A percentile compares a stretch with the other conserved stretches of the same genome.
Conservation (phyloP, 1,284 basidiomycete species). For the Tilletia setariae region DNA sequence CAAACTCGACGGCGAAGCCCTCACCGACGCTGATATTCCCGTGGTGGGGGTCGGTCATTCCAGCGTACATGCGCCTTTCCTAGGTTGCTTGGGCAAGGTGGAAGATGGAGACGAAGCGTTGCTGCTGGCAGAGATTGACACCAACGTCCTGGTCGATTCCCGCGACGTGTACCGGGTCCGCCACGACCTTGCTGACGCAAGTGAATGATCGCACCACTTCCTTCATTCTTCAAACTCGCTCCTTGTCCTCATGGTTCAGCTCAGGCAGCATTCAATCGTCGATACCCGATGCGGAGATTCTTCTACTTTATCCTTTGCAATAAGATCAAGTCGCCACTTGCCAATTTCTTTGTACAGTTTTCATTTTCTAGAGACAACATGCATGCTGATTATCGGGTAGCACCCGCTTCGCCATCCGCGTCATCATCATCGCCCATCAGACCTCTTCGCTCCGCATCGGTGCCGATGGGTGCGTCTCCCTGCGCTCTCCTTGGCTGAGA, state of each 20-base stretch:
- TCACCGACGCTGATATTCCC: conserved; percentile 23
- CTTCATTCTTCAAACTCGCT: conserved; percentile 25
- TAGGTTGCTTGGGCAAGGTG: conserved; percentile 35
- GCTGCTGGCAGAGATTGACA: conserved; percentile 37
- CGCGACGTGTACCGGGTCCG: conserved; percentile 37
- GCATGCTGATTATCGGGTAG: background rate
- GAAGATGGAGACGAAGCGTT: conserved; percentile 34
- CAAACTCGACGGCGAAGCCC: conserved; percentile 4
- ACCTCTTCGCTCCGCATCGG: conserved; percentile 16
- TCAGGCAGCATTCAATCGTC: no score
- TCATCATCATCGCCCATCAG: conserved; percentile 12
- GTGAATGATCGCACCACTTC: conserved; percentile 18
- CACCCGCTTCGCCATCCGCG: conserved; percentile 25
- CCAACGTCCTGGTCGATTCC: conserved; percentile 34
- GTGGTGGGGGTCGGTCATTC: conserved; percentile 43
- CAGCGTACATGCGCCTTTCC: conserved; percentile 41
- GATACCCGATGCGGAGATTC: no score
- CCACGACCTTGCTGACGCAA: conserved; percentile 18
- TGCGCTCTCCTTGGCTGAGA: conserved; percentile 2
- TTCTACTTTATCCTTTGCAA: no score
- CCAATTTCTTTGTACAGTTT: no score
- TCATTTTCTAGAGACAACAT: background rate
- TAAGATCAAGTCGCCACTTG: no score
- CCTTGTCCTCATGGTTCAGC: no score
- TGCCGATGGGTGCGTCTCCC: background rate